Percentiles rank a stretch among this genome's conserved stretches.
These are phyloP conservation scores for Rhododendron henanense DNA, from an alignment of 148 eudicot species.

Conservation along the genomic window DNA sequence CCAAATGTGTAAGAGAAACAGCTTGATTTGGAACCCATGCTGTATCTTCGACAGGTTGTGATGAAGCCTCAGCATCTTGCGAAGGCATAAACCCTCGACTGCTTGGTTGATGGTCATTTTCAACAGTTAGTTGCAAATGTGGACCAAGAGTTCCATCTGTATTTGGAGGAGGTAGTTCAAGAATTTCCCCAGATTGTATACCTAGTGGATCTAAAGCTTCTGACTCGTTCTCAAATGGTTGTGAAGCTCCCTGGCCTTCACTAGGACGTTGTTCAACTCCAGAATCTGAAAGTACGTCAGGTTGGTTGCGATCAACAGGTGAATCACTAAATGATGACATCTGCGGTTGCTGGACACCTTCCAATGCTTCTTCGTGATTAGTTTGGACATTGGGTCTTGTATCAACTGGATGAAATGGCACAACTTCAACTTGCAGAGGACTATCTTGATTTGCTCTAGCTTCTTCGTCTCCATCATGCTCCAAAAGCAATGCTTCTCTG, in stretches of 20 bases:
- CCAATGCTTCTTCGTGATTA: constrained; percentile 10
- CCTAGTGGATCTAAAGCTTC: constrained; percentile 18
- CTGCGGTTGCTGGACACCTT: constrained; percentile 13
- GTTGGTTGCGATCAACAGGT: constrained; percentile 12
- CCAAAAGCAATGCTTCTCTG: constrained; percentile 8
- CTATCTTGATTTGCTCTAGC: constrained; percentile 1
- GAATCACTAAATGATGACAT: constrained; percentile 9
- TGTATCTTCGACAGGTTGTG: constrained; percentile 8
- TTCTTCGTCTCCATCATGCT: constrained; percentile 21
- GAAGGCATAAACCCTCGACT: constrained; percentile 12
- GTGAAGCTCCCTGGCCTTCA: constrained; percentile 15
- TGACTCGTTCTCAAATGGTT: constrained; percentile 2
- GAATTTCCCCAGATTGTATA: neutral
- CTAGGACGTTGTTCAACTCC: constrained; percentile 7
- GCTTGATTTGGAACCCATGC: constrained; percentile 19
- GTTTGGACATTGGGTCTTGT: neutral
- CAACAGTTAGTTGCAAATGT: constrained; percentile 1
- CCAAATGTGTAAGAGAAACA: constrained; percentile 19
- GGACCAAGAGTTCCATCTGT: constrained; percentile 8
- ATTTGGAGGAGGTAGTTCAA: neutral
- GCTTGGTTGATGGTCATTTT: constrained; percentile 7
- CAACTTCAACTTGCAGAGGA: constrained; percentile 15
- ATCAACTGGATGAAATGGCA: constrained; percentile 13
- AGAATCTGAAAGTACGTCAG: constrained; percentile 16
- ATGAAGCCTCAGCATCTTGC: constrained; percentile 14